Evolutionary conservation across 1,284 basidiomycete genomes (phyloP), one percentile per base, ranked within the genome.

Genomic region (Ceratobasidium sp.): DNA sequence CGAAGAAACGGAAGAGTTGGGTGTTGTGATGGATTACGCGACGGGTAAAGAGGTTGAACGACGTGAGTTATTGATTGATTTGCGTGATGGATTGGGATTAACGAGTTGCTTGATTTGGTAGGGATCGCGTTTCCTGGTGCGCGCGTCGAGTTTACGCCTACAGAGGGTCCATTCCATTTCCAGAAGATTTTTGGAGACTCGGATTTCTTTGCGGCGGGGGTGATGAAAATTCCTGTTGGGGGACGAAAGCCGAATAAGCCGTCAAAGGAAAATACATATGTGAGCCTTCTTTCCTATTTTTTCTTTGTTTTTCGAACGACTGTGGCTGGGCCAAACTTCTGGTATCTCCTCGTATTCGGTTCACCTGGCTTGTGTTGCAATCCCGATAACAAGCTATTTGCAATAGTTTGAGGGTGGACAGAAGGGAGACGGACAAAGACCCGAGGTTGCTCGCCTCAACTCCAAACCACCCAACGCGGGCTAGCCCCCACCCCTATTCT

Each of bases 181-280:
- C 93, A 98, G 83, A 98, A 97, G 85, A 90, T 97, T n/a, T 98
- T 98, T 83, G 92, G 92, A n/a, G 96, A 98, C 80, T 93, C 91
- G 66, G 92, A 95, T 66, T 97, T 95, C 83, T 92, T 98, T 81
- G 97, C 97, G 0, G 93, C 95, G 20, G 98, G 98, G 0, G 90
- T 96, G 75, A 87, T 99, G 48, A 87, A 91, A 66, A 93, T 99
- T 54, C 95, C 95, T 3, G 90, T 93, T 0, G 88, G 90, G 1
- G 89, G 90, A 30, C 87, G 89, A 79, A 99, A 99, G 85, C 94
- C 95, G 1, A 91, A 89, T 71, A 99, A 99, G 84, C 89, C 90
- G 59, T 92, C 95, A 6, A 96, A 94, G 83, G 97, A 99, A 83
- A 99, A 99, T 82, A 94, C 94, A 75, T 99, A 98, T 84, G 97